Evolutionary conservation across 1,139 yeast species (phyloP), one percentile per base, ranked within the genome.

Genomic region (Ogataea hybrid): DNA sequence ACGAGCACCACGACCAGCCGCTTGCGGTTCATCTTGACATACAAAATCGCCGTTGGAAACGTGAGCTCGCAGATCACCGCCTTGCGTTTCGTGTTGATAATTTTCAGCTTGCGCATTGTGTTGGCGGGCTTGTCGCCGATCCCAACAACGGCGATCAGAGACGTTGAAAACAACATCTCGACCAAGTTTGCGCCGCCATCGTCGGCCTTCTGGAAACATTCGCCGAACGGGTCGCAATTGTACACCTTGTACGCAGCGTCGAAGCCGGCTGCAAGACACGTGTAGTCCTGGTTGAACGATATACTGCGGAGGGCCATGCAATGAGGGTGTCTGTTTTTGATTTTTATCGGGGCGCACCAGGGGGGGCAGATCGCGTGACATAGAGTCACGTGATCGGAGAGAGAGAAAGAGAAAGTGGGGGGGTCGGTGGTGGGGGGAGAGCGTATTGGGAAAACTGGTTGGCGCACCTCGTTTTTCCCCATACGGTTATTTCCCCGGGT

Each of bases 151-250:
- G 95, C 97, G 21, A 92, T 73, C 34, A 92, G 71, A 2, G 96
- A 86, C 0, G 98, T 88, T 44, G 88, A 78, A 57, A 88, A 92
- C 31, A 92, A 73, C 97, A 92, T 90, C 62, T 90, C 97, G 27
- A 89, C 84, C 14, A 87, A 74, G 3, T 84, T 84, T 15, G 80
- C 74, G 2, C 86, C 80, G 37, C 81, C 84, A 31, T 71, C 74
- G 43, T 51, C 58, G 61, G 46, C 59, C 48, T 73, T 73, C 17
- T 75, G 75, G 57, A 79, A 86, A 57, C 94, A 87, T 54, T 79
- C 79, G 11, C 95, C 95, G 61, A 90, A 86, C 2, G 97, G 96
- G 46, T 82, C 86, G 65, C 96, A 88, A 60, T 85, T 86, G 70
- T 81, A 90, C 39, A 92, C 84, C 53, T 79, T 79, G 63, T 86